Evolutionary conservation across 495 filamentous ascomycete species (phyloP), one percentile per base, ranked within the genome.

Genomic region (Hypoxylon subgilvum): DNA sequence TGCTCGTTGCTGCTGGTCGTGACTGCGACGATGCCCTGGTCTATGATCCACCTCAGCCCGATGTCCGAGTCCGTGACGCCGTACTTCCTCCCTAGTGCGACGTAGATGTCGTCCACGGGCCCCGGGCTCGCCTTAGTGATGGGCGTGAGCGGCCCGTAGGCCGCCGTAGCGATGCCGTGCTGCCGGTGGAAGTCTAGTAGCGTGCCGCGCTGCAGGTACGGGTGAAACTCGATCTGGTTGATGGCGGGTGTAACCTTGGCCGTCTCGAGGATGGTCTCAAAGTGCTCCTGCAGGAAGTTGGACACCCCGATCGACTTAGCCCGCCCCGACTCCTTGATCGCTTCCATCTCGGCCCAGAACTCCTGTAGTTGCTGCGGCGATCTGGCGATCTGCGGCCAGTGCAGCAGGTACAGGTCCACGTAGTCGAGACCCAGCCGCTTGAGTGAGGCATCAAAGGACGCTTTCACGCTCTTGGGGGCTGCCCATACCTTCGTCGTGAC

Each of bases 171-270:
- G 63, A 96, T 94, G 16, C 76, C 75, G 52, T 90, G 77, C 66
- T 82, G 72, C 62, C 83, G 79, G 51, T 88, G 85, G 71, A 82
- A 90, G 4, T 74, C 70, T 4, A 95, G 31, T 12, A 96, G 78
- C n/a, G 74, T 71, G 2, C 74, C 75, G 69, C 87, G 91, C 70
- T 96, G 92, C 28, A 96, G 79, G 69, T 96, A 96, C 0, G 90
- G 88, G 65, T 96, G 89, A 64, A 83, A 93, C 72, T 96, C 91
- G 56, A 96, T 89, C 77, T 96, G 91, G 72, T 96, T 96, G 63
- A 91, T 80, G 1, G 77, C 84, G 0, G 92, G 92, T 9, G 76
- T 68, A 16, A 83, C 67, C 32, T 76, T 84, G 14, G 88, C 86
- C 0, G 84, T 89, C 49, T 83, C 71, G 9, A 95, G 71, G 30